These are phyloP conservation scores for Phoenix dactylifera DNA, from an alignment of 176 grass and related monocot genomes.

Conservation along the genomic window DNA sequence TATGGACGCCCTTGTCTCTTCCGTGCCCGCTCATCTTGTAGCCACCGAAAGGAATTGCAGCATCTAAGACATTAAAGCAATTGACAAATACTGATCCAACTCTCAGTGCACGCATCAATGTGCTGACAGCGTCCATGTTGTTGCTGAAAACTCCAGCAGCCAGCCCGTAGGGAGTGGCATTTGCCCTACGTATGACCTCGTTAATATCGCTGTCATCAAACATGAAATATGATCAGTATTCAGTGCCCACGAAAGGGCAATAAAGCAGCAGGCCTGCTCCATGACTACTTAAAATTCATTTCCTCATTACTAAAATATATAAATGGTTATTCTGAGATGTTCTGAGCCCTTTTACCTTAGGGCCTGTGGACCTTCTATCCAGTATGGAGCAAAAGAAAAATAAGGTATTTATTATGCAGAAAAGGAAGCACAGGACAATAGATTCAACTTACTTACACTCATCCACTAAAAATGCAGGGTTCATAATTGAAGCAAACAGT, in stretches of 20 bases:
- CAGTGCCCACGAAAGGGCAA: not conserved
- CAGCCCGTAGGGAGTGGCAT: slow-evolving; percentile 41
- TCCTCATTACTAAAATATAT: no score
- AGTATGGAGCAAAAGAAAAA: no score
- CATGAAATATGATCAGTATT: not conserved
- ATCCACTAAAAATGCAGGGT: no score
- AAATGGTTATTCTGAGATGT: no score
- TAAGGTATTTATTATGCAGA: no score
- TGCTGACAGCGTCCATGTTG: slow-evolving; percentile 64
- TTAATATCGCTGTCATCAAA: slow-evolving; percentile 31
- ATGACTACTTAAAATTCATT: no score
- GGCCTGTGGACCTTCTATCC: no score
- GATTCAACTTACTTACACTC: no score
- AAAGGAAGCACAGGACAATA: no score
- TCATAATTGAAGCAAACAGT: no score
- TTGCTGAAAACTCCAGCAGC: slow-evolving; percentile 81
- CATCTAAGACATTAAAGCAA: slow-evolving; percentile 85
- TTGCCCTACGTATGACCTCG: slow-evolving; percentile 70
- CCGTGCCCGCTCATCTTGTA: slow-evolving; percentile 94
- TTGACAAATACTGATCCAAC: slow-evolving; percentile 76
- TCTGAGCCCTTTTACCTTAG: no score
- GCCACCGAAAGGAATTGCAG: slow-evolving; percentile 70
- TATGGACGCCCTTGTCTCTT: slow-evolving; percentile 65
- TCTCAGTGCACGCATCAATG: slow-evolving; percentile 44
- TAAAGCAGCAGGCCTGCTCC: not conserved